These are phyloP conservation scores for Boechera retrofracta DNA, from an alignment of 345 rosid genomes.

Conservation along the genomic window DNA sequence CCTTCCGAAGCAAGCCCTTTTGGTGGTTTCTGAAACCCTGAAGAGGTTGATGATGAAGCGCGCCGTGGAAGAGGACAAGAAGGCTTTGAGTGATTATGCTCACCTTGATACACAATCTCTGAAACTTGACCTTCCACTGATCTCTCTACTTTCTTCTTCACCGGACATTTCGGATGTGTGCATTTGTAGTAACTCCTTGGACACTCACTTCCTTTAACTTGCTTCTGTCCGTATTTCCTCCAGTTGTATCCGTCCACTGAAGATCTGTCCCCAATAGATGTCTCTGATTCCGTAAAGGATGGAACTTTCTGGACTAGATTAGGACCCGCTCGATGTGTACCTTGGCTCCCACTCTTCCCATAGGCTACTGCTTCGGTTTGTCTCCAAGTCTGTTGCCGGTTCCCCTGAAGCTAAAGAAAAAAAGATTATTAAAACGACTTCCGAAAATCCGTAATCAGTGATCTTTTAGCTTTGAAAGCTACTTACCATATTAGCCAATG, in stretches of 20 bases:
- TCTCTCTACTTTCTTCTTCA: constrained; percentile 95
- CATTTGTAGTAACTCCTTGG: constrained; percentile 97
- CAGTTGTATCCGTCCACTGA: constrained; percentile 95
- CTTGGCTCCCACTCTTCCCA: constrained; percentile 47
- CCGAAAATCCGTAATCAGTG: background rate
- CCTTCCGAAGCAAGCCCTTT: constrained; percentile 50
- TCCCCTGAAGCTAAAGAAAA: constrained; percentile 55
- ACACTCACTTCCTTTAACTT: constrained; percentile 95
- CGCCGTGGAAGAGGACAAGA: constrained; percentile 69
- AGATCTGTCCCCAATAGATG: constrained; percentile 54
- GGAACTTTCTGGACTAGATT: constrained; percentile 46
- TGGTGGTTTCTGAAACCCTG: constrained; percentile 54
- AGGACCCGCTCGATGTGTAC: constrained; percentile 31
- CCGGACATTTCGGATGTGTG: constrained; percentile 88
- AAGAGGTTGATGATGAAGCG: constrained; percentile 45
- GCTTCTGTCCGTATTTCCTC: constrained; percentile 99
- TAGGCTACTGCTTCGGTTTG: constrained; percentile 41
- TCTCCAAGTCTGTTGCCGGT: constrained; percentile 43
- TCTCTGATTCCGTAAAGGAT: constrained; percentile 33
- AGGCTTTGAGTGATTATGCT: constrained; percentile 87
- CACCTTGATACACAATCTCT: constrained; percentile 95
- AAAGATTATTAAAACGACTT: background rate
- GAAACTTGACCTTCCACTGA: constrained; percentile 86
- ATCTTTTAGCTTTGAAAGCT: background rate
- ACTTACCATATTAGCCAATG: constrained; percentile 83